A percentile compares a stretch with the other conserved stretches of the same genome.
Conservation (phyloP, 306 rosid genomes). For the Gillenia trifoliata region DNA sequence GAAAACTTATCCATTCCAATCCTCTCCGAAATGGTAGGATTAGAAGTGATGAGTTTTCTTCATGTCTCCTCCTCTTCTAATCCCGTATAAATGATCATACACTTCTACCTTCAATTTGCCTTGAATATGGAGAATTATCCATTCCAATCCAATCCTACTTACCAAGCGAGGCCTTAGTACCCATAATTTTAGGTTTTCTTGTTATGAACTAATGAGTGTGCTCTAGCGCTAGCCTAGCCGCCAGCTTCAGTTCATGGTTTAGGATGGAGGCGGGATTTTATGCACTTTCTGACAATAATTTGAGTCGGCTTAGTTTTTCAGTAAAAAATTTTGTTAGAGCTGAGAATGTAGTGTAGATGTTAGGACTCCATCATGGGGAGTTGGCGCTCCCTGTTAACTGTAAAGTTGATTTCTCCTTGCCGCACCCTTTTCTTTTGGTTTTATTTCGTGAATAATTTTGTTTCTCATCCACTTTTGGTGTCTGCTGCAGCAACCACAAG, state of each 20-base stretch:
- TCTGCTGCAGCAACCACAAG: slow-evolving; percentile 73
- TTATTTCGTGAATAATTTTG: no score
- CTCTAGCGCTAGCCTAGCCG: no score
- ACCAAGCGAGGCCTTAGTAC: background rate
- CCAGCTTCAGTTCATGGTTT: no score
- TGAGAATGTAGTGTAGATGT: background rate
- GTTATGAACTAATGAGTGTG: no score
- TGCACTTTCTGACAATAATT: background rate
- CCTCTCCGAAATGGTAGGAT: no score
- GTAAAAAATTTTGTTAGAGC: no score
- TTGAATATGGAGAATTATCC: background rate
- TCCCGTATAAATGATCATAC: background rate
- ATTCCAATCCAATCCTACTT: background rate
- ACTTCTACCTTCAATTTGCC: background rate
- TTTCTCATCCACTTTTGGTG: background rate
- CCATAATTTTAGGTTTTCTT: no score
- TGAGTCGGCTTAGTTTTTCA: background rate
- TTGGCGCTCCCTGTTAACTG: background rate
- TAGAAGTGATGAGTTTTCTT: no score
- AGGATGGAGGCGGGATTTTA: no score
- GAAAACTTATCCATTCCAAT: no score
- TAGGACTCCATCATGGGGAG: background rate
- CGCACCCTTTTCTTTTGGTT: background rate
- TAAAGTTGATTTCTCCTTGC: background rate
- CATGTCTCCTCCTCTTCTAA: background rate